These are phyloP conservation scores for Candida chauliodis DNA, from an alignment of 805 yeast species.

Conservation along the genomic window DNA sequence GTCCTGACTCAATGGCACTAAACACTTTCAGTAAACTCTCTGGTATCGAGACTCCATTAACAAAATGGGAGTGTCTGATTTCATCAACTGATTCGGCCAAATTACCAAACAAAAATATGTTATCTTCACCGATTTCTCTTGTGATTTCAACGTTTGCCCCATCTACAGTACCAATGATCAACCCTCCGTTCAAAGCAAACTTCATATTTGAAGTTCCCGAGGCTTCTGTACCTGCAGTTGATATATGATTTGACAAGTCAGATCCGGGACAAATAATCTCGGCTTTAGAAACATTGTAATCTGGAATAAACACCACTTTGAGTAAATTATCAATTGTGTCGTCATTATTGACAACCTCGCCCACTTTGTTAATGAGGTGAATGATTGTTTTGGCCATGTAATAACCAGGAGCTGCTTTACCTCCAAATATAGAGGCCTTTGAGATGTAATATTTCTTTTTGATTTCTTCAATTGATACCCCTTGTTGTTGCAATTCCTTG, in stretches of 20 bases:
- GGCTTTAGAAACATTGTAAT: conserved; percentile 91
- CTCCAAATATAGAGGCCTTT: conserved; percentile 82
- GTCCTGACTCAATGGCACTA: conserved; percentile 59
- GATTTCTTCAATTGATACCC: conserved; percentile 35
- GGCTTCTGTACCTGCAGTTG: conserved; percentile 97
- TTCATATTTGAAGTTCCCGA: conserved; percentile 96
- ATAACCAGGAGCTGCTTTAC: conserved; percentile 97
- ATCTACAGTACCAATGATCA: conserved; percentile 92
- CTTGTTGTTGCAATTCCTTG: conserved; percentile 59
- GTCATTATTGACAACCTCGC: conserved; percentile 77
- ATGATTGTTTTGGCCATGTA: conserved; percentile 91
- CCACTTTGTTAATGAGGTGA: conserved; percentile 78
- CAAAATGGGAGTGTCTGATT: conserved; percentile 69
- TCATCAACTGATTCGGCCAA: conserved; percentile 88
- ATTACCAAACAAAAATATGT: conserved; percentile 88
- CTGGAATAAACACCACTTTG: conserved; percentile 86
- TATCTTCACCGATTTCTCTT: conserved; percentile 89
- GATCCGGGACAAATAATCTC: conserved; percentile 88
- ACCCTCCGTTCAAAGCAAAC: conserved; percentile 90
- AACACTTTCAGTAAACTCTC: conserved; percentile 61
- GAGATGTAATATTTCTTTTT: conserved; percentile 67
- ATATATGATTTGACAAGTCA: conserved; percentile 88
- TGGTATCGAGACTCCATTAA: conserved; percentile 58
- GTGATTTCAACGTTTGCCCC: conserved; percentile 97
- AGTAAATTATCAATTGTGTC: conserved; percentile 68